Base-by-base conservation (phyloP, 1,139 yeast species). In the Waltiozyma sp. region DNA sequence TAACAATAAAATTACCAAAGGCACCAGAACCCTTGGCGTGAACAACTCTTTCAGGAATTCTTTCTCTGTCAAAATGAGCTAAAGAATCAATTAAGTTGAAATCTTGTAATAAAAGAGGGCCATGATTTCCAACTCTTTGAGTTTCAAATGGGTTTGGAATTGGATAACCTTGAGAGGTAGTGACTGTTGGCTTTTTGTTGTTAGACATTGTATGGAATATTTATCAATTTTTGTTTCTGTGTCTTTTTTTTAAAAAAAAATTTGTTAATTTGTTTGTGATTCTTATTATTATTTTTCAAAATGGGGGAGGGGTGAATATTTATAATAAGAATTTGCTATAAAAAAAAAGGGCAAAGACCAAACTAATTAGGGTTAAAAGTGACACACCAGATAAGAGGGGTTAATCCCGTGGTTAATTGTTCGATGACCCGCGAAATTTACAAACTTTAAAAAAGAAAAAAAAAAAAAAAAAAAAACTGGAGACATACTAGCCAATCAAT, bases 91-190 rank as follows among this genome's bases (percentile, higher is more conserved):
- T 55, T 57, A 76, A 61, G 56, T 73, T 69, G 59, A 73, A 69
- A 55, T 76, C 82, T 53, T 76, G 80, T 49, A 76, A 58, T 46
- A 76, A 59, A 49, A 77, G 58, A 2, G 82, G 82, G 5, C 83
- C 83, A 42, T 72, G 69, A 38, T 61, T 49, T 16, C 73, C 74
- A 18, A 84, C 63, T 63, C 89, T 71, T 63, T 80, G 86, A 33
- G 91, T 73, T 43, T 88, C 89, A 57, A 77, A 77, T 5, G 69
- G 66, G 43, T 63, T 64, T 41, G 61, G 61, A 41, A 63, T 75
- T 40, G 93, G 93, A 56, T 77, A 72, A 45, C 94, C 94, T 58
- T 78, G 78, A 49, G 88, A 75, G 52, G 83, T 79, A 15, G 93
- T 64, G 39, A 63, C 63, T 16, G 40, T 47, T 31, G 57, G 57